Percentiles rank a stretch among this genome's conserved stretches.
phyloP scores from a whole-genome alignment of 108 stramenopile genomes.

The Cyclotella distinguenda region DNA sequence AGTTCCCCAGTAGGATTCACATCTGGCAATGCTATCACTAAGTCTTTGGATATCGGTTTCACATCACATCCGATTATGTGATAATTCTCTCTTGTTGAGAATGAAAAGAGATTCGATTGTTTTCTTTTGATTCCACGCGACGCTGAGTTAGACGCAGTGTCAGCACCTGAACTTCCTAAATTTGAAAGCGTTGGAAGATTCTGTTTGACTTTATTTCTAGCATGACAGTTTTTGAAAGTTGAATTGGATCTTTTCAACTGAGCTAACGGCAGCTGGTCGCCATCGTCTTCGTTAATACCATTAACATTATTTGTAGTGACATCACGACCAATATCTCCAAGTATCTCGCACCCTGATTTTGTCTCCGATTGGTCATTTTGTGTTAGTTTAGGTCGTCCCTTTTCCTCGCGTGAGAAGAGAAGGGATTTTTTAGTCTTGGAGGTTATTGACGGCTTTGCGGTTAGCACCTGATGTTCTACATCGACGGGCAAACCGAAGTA shows the following conservation, averaged over 20 bases:
- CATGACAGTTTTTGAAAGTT: background rate
- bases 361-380: background rate
- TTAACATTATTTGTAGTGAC: too few relatives aligned
- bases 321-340: background rate
- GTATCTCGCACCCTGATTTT: background rate
- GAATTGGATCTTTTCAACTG: background rate
- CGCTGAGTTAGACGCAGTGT: too few relatives aligned
- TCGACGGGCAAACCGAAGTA: conserved; percentile 5
- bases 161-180: too few relatives aligned
- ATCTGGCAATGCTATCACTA: too few relatives aligned
- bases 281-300: background rate
- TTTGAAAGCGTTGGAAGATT: too few relatives aligned
- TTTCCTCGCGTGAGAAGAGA: background rate
- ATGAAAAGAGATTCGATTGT: too few relatives aligned
- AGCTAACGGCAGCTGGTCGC: background rate
- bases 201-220: background rate
- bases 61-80: too few relatives aligned
- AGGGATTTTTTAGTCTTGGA: too few relatives aligned
- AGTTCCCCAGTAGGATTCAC: too few relatives aligned
- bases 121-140: too few relatives aligned
- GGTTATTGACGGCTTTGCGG: background rate
- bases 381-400: background rate
- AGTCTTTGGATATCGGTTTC: too few relatives aligned
- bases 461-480: background rate
- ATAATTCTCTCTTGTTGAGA: too few relatives aligned